Base-by-base conservation (phyloP, 495 filamentous ascomycete genomes). In the Neurospora intermedia region DNA sequence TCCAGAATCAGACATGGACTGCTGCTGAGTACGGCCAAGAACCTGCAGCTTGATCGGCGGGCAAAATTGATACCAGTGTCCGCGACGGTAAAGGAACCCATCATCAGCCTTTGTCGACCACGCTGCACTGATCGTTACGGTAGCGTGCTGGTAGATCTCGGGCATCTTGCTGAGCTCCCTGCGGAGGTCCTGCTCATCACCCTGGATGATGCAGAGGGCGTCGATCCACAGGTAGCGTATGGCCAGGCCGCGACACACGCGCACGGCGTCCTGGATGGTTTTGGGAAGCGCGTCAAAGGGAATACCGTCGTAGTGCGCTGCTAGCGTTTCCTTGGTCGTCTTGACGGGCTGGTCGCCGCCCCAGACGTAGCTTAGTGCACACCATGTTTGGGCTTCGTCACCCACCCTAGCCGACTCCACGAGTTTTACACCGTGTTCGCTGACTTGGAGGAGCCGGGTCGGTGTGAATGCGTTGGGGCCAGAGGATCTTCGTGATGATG, bases 171-270 rank as follows among this genome's bases (percentile, higher is more conserved):
- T n/a, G 13, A 69, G 40, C 35, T 73, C 71, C 23, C 40, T 20
- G 18, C 40, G 40, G 54, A 69, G 31, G 39, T 73, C 71, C 15
- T 38, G 54, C 8, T 39, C 35, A 6, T 69, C 48, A 3, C 38
- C 71, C 18, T 73, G 71, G n/a, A 73, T 69, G 43, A 73, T 73
- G 39, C 71, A 73, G 54, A 73, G 71, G 8, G 71, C 48, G 20
- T 73, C 71, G 40, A 73, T 39, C 71, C 71, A 73, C 11, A 73
- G 31, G 54, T 69, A 27, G 20, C 6, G 39, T 8, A 73, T 42
- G 6, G 23, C 71, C 10, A 73, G 59, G 5, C 20, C 59, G 0
- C 71, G 39, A 42, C 71, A 73, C 35, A 73, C 54, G 1, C 38
- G 59, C 38, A 73, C 54, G 8, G 59, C 71, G 41, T 73, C 59